A percentile compares a stretch with the other conserved stretches of the same genome.
Evolutionary conservation across 148 eudicot genomes (phyloP).

Genomic region (Rhododendron ferrugineum): DNA sequence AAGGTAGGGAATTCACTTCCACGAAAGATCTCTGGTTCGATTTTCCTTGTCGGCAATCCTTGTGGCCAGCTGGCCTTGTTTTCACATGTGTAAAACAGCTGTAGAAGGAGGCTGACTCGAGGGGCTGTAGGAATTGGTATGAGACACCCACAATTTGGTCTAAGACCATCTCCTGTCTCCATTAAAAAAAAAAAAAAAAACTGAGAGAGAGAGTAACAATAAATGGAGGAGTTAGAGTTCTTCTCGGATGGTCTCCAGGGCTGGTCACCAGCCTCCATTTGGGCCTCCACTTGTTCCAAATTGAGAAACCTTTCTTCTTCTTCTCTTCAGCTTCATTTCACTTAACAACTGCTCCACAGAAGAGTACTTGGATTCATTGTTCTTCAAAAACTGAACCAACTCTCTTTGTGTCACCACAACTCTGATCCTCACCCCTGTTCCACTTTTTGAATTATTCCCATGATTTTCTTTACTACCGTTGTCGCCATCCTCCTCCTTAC

Average conservation of each 20-base stretch:
- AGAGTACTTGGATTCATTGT: neutral
- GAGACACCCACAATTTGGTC: neutral
- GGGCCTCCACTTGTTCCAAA: neutral
- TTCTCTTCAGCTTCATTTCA: neutral
- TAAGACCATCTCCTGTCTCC: too few species aligned
- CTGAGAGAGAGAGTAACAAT: too few species aligned
- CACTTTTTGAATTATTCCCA: neutral
- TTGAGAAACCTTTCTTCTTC: slow-evolving; percentile 1
- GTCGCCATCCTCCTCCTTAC: neutral
- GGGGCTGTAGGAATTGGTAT: neutral
- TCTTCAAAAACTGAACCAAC: slow-evolving; percentile 5
- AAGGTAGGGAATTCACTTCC: neutral
- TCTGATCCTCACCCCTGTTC: slow-evolving; percentile 17
- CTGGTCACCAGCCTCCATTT: slow-evolving; percentile 2
- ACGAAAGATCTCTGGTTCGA: neutral
- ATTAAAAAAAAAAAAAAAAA: too few species aligned
- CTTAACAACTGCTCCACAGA: slow-evolving; percentile 7
- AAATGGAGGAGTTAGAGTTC: neutral
- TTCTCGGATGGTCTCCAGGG: slow-evolving; percentile 10
- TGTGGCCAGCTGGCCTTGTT: rapidly evolving
- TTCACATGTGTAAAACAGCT: neutral
- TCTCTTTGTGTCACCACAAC: slow-evolving; percentile 19
- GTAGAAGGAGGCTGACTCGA: neutral
- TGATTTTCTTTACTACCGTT: too few species aligned
- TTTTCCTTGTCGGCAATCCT: too few species aligned